Conservation (phyloP, 2,329 filamentous ascomycete genomes). For the Coniochaeta pulveracea region DNA sequence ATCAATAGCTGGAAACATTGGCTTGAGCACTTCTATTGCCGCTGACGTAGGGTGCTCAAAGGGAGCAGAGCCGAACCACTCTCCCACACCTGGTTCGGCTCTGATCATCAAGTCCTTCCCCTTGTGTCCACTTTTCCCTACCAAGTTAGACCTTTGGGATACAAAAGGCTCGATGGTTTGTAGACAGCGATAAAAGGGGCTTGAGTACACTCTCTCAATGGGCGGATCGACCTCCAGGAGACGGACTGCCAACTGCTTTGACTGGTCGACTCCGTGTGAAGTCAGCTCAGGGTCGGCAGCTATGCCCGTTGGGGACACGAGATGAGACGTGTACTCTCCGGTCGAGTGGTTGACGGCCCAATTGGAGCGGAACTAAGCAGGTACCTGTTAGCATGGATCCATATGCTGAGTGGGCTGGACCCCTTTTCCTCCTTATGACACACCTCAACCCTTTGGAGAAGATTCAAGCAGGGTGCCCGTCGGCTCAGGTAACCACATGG, state of each 20-base stretch:
- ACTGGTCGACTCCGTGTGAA: slow-evolving; percentile 75
- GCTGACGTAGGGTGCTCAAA: slow-evolving; percentile 81
- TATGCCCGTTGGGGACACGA: slow-evolving; percentile 77
- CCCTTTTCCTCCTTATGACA: neutral
- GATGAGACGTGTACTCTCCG: slow-evolving; percentile 62
- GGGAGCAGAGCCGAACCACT: slow-evolving; percentile 83
- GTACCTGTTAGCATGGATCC: slow-evolving; percentile 6
- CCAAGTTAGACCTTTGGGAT: slow-evolving; percentile 7
- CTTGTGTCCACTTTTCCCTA: no score
- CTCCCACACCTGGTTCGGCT: slow-evolving; percentile 52
- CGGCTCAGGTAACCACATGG: neutral
- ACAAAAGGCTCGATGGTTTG: slow-evolving; percentile 70
- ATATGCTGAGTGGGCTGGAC: neutral
- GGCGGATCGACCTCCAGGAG: slow-evolving; percentile 52
- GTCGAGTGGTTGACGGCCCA: slow-evolving; percentile 78
- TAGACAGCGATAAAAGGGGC: slow-evolving; percentile 77
- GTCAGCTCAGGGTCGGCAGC: slow-evolving; percentile 80
- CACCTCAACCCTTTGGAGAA: neutral
- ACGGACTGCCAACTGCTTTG: slow-evolving; percentile 61
- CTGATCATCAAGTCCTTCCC: slow-evolving; percentile 28
- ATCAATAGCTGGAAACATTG: slow-evolving; percentile 56
- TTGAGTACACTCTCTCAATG: slow-evolving; percentile 69
- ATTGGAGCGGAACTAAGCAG: slow-evolving; percentile 68
- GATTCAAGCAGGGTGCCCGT: neutral
- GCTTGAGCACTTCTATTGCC: slow-evolving; percentile 45